These are phyloP conservation scores for Rhizophagus sp. DNA, from an alignment of 192 early-diverging fungal species.

Conservation along the genomic window DNA sequence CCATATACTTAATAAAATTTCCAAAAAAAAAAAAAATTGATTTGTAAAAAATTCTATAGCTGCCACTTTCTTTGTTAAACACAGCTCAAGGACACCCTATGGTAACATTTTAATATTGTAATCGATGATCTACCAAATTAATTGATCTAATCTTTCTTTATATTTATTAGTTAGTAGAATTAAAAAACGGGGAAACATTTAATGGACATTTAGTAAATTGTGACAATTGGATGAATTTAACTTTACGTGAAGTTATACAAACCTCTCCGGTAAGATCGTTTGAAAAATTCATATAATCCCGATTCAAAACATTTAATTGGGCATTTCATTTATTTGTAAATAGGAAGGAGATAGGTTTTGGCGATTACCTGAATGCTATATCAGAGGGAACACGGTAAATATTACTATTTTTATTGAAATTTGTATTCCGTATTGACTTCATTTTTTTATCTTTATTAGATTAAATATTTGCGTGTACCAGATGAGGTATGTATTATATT, in stretches of 20 bases:
- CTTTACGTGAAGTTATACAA: slow-evolving; percentile 90
- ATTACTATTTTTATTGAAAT: slow-evolving; percentile 13
- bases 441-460: slow-evolving; percentile 32
- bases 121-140: neutral
- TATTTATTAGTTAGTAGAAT: slow-evolving; percentile 73
- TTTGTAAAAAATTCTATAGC: slow-evolving; percentile 43
- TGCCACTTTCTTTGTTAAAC: slow-evolving; percentile 90
- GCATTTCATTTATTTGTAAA: neutral
- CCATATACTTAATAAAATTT: neutral
- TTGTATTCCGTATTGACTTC: neutral
- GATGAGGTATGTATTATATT: slow-evolving; percentile 61
- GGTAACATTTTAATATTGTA: slow-evolving; percentile 39
- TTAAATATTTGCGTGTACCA: slow-evolving; percentile 83
- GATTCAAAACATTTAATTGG: too few relatives aligned
- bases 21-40: neutral
- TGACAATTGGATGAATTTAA: slow-evolving; percentile 98
- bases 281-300: neutral
- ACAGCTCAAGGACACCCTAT: slow-evolving; percentile 87
- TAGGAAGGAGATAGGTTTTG: slow-evolving; percentile 93
- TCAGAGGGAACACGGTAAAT: slow-evolving; percentile 80
- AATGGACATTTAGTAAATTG: slow-evolving; percentile 96
- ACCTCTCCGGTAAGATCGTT: slow-evolving; percentile 70
- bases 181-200: slow-evolving; percentile 98
- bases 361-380: slow-evolving; percentile 89
- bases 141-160: slow-evolving; percentile 13